Percentiles rank a stretch among this genome's conserved stretches.
These are phyloP conservation scores for Yamadazyma triangularis DNA, from an alignment of 1,139 yeast species.

Conservation along the genomic window DNA sequence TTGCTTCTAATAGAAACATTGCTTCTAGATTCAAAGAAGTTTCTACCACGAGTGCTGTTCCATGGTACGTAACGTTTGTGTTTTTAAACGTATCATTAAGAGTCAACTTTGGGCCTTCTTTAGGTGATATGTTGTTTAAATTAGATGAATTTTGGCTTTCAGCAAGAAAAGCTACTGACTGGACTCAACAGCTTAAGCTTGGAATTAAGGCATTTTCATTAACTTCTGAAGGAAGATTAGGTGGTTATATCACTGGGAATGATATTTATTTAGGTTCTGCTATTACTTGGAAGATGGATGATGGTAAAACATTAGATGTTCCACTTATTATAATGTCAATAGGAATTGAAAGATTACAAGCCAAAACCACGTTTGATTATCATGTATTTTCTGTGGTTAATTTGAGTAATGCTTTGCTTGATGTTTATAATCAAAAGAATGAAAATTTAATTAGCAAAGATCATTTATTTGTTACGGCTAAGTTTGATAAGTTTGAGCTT, in stretches of 20 bases:
- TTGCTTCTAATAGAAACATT: conserved; percentile 36
- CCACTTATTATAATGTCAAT: conserved; percentile 67
- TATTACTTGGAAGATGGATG: conserved; percentile 60
- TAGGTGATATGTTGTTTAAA: conserved; percentile 59
- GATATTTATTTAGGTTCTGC: conserved; percentile 58
- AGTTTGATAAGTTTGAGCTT: conserved; percentile 53
- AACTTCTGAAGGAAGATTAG: conserved; percentile 69
- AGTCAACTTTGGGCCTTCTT: conserved; percentile 78
- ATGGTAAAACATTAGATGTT: conserved; percentile 41
- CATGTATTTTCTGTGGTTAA: conserved; percentile 73
- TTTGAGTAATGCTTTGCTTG: conserved; percentile 46
- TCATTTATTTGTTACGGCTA: conserved; percentile 53
- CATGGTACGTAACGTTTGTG: conserved; percentile 67
- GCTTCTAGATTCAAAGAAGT: conserved; percentile 56
- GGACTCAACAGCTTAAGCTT: conserved; percentile 67
- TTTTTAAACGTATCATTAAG: conserved; percentile 49
- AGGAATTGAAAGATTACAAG: conserved; percentile 51
- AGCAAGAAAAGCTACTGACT: conserved; percentile 60
- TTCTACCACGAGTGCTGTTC: conserved; percentile 61
- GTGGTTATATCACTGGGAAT: conserved; percentile 56
- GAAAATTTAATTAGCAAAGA: conserved; percentile 47
- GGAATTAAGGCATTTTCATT: conserved; percentile 56
- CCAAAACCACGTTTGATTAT: conserved; percentile 72
- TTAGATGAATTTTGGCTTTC: conserved; percentile 66
- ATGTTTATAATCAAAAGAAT: conserved; percentile 66